phyloP scores from a whole-genome alignment of 192 early-diverging fungal species.

The Fimicolochytrium jonesii region DNA sequence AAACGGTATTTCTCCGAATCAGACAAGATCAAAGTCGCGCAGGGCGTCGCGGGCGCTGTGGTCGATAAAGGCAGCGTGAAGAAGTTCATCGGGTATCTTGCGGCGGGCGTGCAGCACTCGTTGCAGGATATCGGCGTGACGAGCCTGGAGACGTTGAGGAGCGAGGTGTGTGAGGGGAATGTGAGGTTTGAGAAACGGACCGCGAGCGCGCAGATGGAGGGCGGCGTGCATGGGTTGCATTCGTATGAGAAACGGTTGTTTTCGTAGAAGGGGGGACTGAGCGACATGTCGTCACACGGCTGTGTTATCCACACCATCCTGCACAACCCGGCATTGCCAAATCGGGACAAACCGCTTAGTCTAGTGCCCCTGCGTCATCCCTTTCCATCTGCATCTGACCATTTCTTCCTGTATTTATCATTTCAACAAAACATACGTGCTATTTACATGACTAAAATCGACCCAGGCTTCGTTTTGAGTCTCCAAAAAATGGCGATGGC shows the following conservation, averaged over 20 bases:
- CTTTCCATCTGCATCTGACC: no score
- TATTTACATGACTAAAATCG: no score
- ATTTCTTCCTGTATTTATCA: no score
- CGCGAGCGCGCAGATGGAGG: conserved; percentile 91
- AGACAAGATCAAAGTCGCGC: conserved; percentile 98
- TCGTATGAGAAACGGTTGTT: conserved; percentile 64
- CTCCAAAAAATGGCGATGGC: no score
- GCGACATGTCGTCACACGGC: no score
- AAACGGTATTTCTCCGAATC: conserved; percentile 94
- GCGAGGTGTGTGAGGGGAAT: conserved; percentile 60
- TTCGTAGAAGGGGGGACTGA: no score
- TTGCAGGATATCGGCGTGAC: conserved; percentile 94
- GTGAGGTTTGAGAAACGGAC: conserved; percentile 95
- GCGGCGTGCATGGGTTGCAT: conserved; percentile 89
- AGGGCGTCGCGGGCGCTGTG: conserved; percentile 96
- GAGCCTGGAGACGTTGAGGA: conserved; percentile 63
- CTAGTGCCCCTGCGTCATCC: no score
- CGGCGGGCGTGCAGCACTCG: conserved; percentile 92
- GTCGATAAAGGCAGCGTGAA: conserved; percentile 95
- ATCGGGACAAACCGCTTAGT: no score
- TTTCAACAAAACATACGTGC: no score
- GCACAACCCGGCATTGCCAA: no score
- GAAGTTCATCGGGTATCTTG: conserved; percentile 89
- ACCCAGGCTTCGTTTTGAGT: no score
- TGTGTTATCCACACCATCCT: no score